Conservation (phyloP, 331 rosid species). For the Quercus lobata region DNA sequence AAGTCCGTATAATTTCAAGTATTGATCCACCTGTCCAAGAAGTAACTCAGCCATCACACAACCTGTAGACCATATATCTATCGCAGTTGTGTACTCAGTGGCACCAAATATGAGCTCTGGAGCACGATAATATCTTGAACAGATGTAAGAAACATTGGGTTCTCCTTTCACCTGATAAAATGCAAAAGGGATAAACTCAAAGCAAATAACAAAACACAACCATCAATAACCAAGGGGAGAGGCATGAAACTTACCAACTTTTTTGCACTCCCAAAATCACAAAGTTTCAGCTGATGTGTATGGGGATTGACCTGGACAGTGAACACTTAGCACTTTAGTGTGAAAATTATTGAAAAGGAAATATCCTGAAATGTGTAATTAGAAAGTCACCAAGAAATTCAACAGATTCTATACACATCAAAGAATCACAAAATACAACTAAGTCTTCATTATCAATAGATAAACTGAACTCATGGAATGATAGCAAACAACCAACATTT, state of each 20-base stretch:
- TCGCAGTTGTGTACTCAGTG: conserved; percentile 86
- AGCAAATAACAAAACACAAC: conserved; percentile 9
- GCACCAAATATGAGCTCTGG: conserved; percentile 95
- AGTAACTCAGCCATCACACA: conserved; percentile 96
- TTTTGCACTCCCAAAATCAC: conserved; percentile 96
- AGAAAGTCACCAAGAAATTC: not conserved
- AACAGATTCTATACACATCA: not conserved
- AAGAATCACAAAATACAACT: not conserved
- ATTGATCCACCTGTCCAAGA: conserved; percentile 78
- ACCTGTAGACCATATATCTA: conserved; percentile 96
- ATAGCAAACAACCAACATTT: not conserved
- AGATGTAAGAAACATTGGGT: conserved; percentile 89
- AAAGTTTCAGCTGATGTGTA: conserved; percentile 87
- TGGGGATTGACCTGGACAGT: conserved; percentile 81
- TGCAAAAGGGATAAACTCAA: conserved; percentile 20
- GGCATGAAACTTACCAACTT: conserved; percentile 59
- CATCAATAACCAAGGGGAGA: conserved; percentile 8
- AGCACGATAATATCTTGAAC: conserved; percentile 95
- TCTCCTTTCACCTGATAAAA: conserved; percentile 86
- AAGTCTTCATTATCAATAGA: not conserved
- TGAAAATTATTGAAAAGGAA: not conserved
- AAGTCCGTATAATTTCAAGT: conserved; percentile 5
- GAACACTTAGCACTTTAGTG: conserved; percentile 26
- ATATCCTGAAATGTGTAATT: not conserved
- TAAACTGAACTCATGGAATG: not conserved